Evolutionary conservation across 2,329 filamentous ascomycete species (phyloP).

Genomic region (Pochonia chlamydosporia): DNA sequence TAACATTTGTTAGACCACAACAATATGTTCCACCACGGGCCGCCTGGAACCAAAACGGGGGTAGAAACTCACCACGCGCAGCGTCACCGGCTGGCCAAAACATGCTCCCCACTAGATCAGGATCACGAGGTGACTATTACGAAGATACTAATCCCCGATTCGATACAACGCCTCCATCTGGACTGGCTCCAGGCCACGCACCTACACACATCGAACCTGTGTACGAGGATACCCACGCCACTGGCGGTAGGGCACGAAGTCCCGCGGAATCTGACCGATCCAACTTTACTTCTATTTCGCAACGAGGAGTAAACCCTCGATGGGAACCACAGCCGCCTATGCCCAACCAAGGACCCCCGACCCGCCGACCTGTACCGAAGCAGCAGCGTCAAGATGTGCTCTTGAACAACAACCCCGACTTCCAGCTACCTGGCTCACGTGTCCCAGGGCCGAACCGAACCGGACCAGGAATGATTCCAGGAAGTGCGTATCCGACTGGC

Average conservation of each 20-base stretch:
- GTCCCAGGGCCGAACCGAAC: constrained; percentile 19
- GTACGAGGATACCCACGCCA: constrained; percentile 57
- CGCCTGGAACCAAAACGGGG: constrained; percentile 46
- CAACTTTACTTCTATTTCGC: constrained; percentile 85
- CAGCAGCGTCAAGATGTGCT: constrained; percentile 67
- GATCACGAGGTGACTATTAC: constrained; percentile 58
- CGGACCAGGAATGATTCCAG: constrained; percentile 42
- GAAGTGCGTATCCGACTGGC: constrained; percentile 44
- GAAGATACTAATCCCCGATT: constrained; percentile 93
- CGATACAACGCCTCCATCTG: constrained; percentile 32
- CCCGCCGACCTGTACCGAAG: constrained; percentile 43
- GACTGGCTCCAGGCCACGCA: constrained; percentile 22
- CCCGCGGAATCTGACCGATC: constrained; percentile 74
- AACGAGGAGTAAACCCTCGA: constrained; percentile 80
- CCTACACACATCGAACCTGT: constrained; percentile 30
- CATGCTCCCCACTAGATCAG: constrained; percentile 26
- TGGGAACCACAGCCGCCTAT: constrained; percentile 60
- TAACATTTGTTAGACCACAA: constrained; percentile 18
- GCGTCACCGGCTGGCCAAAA: constrained; percentile 37
- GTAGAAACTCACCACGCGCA: constrained; percentile 37
- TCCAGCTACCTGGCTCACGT: constrained; percentile 57
- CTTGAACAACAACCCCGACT: constrained; percentile 85
- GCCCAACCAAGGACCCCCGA: constrained; percentile 35
- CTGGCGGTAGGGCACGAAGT: constrained; percentile 53
- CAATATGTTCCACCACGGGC: constrained; percentile 51